Conservation (phyloP, 129 eudicot genomes). For the Arctium lappa region DNA sequence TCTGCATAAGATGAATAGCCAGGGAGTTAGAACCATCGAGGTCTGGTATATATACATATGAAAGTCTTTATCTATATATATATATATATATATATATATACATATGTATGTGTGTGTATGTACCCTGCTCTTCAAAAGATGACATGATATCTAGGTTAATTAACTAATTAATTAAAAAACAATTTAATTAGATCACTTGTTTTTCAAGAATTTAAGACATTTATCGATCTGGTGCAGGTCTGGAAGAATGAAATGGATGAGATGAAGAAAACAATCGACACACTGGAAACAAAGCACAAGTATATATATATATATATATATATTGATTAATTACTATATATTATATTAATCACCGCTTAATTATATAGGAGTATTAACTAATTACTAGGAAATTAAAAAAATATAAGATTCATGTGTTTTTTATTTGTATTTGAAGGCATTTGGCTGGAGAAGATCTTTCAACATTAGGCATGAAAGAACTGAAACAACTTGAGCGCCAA, state of each 20-base stretch:
- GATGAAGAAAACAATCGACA: slow-evolving; percentile 52
- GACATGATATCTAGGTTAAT: background rate
- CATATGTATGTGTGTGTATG: too few relatives aligned
- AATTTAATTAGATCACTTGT: background rate
- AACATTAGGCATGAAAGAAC: slow-evolving; percentile 62
- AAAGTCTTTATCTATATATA: too few relatives aligned
- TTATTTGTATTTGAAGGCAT: slow-evolving; percentile 30
- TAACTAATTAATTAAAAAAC: background rate
- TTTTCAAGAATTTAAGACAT: background rate
- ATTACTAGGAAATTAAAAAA: background rate
- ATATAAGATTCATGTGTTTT: background rate
- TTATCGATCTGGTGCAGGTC: slow-evolving; percentile 32
- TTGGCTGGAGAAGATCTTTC: slow-evolving; percentile 68
- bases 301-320: slow-evolving; percentile 16
- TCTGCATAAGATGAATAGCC: slow-evolving; percentile 30
- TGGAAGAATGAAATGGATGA: slow-evolving; percentile 76
- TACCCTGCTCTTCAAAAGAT: too few relatives aligned
- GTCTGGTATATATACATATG: slow-evolving; percentile 13
- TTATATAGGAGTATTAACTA: background rate
- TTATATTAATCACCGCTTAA: background rate
- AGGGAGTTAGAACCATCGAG: slow-evolving; percentile 53
- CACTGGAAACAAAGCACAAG: slow-evolving; percentile 59
- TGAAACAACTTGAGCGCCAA: slow-evolving; percentile 72
- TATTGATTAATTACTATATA: too few relatives aligned
- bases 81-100: too few relatives aligned